Percentiles rank a stretch among this genome's conserved stretches.
phyloP scores from a whole-genome alignment of 768 basidiomycete genomes.

The Boletus reticulatus region DNA sequence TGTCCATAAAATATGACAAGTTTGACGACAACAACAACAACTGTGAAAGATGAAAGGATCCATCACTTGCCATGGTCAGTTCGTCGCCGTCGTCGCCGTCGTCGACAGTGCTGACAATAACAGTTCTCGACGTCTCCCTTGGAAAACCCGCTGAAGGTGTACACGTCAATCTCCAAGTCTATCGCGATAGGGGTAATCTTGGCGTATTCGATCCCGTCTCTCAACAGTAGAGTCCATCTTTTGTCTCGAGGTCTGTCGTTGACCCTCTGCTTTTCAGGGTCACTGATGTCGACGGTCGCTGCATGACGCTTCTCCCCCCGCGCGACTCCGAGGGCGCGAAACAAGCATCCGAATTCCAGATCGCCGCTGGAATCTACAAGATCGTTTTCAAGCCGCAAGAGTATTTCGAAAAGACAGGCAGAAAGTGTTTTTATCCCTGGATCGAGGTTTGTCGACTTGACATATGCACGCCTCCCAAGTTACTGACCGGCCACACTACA shows the following conservation, averaged over 20 bases:
- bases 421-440: conserved; percentile 84
- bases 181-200: conserved; percentile 36
- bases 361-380: conserved; percentile 65
- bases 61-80: conserved; percentile 86
- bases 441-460: conserved; percentile 67
- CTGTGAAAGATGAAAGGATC: conserved; percentile 59
- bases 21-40: no score
- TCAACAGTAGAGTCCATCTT: conserved; percentile 52
- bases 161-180: conserved; percentile 57
- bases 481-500: conserved; percentile 28
- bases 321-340: conserved; percentile 43
- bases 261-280: conserved; percentile 38
- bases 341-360: conserved; percentile 38
- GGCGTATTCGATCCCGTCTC: conserved; percentile 53
- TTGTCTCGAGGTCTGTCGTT: neutral
- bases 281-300: conserved; percentile 84
- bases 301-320: conserved; percentile 67
- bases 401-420: conserved; percentile 67
- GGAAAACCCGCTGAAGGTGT: conserved; percentile 81
- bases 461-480: neutral
- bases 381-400: conserved; percentile 80
- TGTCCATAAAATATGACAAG: no score
- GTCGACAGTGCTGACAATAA: neutral
- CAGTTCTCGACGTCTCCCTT: conserved; percentile 83
- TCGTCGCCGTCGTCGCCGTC: neutral